These are phyloP conservation scores for Thermomyces lanuginosus DNA, from an alignment of 2,329 filamentous ascomycete genomes.

Conservation along the genomic window DNA sequence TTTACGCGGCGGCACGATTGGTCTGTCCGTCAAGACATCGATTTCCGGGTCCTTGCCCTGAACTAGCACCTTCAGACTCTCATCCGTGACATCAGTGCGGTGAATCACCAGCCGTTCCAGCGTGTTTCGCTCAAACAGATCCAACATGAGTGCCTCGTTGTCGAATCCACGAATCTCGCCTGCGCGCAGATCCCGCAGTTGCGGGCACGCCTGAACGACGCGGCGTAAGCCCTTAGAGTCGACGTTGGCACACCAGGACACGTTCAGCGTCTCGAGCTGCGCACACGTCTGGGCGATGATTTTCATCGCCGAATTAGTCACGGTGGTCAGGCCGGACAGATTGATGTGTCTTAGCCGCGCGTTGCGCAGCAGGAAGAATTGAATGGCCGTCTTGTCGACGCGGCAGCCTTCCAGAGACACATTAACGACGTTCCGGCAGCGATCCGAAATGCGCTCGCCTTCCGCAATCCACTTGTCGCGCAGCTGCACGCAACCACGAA, in stretches of 20 bases:
- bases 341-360: slow-evolving; percentile 67
- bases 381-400: slow-evolving; percentile 61
- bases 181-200: slow-evolving; percentile 62
- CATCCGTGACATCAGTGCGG: slow-evolving; percentile 61
- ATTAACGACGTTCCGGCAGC: slow-evolving; percentile 73
- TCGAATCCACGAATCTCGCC: slow-evolving; percentile 71
- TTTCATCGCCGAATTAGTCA: slow-evolving; percentile 70
- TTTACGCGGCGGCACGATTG: slow-evolving; percentile 59
- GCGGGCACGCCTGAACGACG: slow-evolving; percentile 56
- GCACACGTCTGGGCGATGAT: slow-evolving; percentile 70
- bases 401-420: slow-evolving; percentile 80
- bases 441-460: slow-evolving; percentile 51
- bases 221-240: slow-evolving; percentile 58
- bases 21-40: slow-evolving; percentile 61
- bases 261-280: slow-evolving; percentile 66
- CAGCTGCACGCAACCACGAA: slow-evolving; percentile 80
- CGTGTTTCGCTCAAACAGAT: slow-evolving; percentile 63
- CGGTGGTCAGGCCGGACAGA: slow-evolving; percentile 58
- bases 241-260: slow-evolving; percentile 85
- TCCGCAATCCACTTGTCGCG: slow-evolving; percentile 63
- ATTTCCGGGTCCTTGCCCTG: slow-evolving; percentile 61
- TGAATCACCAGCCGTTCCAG: slow-evolving; percentile 69
- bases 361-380: slow-evolving; percentile 68
- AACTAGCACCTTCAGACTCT: slow-evolving; percentile 55
- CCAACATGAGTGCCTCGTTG: slow-evolving; percentile 51